Evolutionary conservation across 2,329 filamentous ascomycete genomes (phyloP), one percentile per base, ranked within the genome.

Genomic region (Paecilomyces niveus): DNA sequence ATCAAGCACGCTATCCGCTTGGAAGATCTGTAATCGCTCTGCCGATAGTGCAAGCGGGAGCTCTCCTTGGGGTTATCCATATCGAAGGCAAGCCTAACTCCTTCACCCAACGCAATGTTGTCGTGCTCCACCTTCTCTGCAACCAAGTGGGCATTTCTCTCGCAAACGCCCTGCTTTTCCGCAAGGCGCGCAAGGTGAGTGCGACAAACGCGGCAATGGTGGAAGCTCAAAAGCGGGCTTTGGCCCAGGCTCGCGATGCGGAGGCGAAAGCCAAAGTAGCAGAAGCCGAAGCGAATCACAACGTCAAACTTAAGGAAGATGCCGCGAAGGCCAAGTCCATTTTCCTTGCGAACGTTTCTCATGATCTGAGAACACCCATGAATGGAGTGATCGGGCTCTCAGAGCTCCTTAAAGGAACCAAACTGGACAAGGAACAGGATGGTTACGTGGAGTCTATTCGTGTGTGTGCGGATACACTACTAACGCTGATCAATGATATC

Each of bases 401-500:
- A 2, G 84, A 87, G 64, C 72, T 87, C 51, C 76, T 87, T 22
- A 86, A 86, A 64, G 78, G 78, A 7, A 86, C 83, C 9, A 72
- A 70, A 5, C 65, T 87, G 39, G 81, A 80, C 59, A 75, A 75
- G 21, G 83, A 87, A 67, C 84, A 87, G 66, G 80, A 83, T 63
- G 81, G 82, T 63, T 85, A 85, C 62, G 83, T 85, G 21, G 83
- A 87, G 66, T 85, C 82, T 9, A 87, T 86, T 58, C 78, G 84
- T 5, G 82, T 86, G n/a, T 87, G 84, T 61, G 84, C 84, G 4
- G 84, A 93, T 62, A 90, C 89, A 1, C 76, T 96, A 2, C 78
- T 96, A 21, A 93, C 90, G 0, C 88, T 96, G 49, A 95, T 96
- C 73, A 95, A 96, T 67, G 91, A 96, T 67, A 95, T 95, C 57